A percentile compares a stretch with the other conserved stretches of the same genome.
Conservation (phyloP, 2,329 filamentous ascomycete genomes). For the Pestalotiopsis sp. region DNA sequence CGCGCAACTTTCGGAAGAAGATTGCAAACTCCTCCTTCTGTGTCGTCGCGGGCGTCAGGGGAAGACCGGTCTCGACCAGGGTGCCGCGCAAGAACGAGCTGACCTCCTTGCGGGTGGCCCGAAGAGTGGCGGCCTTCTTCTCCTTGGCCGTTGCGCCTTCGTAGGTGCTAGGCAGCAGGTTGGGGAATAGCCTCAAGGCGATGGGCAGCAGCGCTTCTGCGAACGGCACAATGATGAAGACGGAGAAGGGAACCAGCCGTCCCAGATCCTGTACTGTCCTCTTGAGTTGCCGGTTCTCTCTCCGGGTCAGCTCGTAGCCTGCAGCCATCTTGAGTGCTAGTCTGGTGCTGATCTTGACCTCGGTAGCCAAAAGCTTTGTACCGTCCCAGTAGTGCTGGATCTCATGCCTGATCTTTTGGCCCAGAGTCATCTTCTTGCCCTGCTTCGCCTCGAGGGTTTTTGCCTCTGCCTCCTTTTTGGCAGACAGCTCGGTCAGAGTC, state of each 20-base stretch:
- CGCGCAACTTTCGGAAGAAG: slow-evolving; percentile 95
- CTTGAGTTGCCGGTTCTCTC: slow-evolving; percentile 90
- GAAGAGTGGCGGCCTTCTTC: slow-evolving; percentile 78
- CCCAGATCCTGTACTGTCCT: slow-evolving; percentile 92
- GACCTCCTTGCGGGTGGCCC: slow-evolving; percentile 90
- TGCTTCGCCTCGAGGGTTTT: slow-evolving; percentile 72
- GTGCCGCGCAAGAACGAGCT: slow-evolving; percentile 88
- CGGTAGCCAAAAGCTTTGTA: slow-evolving; percentile 89
- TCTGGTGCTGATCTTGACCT: slow-evolving; percentile 89
- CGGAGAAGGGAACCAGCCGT: slow-evolving; percentile 91
- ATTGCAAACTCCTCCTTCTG: slow-evolving; percentile 93
- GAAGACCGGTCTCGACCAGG: slow-evolving; percentile 88
- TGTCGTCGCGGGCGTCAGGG: slow-evolving; percentile 79
- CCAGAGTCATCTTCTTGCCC: slow-evolving; percentile 83
- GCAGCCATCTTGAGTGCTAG: slow-evolving; percentile 96
- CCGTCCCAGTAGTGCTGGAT: slow-evolving; percentile 96
- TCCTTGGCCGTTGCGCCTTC: slow-evolving; percentile 91
- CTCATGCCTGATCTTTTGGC: slow-evolving; percentile 95
- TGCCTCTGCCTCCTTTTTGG: slow-evolving; percentile 62
- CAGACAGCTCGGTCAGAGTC: slow-evolving; percentile 62
- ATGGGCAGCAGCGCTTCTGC: slow-evolving; percentile 91
- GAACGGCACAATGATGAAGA: slow-evolving; percentile 96
- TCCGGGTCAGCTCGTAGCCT: slow-evolving; percentile 91
- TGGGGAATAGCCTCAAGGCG: slow-evolving; percentile 93
- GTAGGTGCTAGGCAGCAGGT: slow-evolving; percentile 95